Percentiles rank a stretch among this genome's conserved stretches.
Conservation (phyloP, 768 basidiomycete species). For the Clitopilus hobsonii region DNA sequence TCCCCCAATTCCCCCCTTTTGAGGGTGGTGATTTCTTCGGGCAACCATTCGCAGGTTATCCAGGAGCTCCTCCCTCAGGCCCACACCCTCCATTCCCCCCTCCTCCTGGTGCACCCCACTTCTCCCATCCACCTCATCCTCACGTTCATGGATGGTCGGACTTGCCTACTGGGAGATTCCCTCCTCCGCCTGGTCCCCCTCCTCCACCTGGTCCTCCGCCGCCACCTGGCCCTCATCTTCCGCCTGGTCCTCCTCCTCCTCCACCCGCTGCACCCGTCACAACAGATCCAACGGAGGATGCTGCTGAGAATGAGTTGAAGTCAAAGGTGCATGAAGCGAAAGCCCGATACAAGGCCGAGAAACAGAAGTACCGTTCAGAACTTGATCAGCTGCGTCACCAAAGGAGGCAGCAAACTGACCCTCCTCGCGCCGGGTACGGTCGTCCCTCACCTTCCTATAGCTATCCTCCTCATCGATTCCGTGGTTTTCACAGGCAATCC, state of each 20-base stretch:
- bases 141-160: background rate
- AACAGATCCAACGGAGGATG: constrained; percentile 12
- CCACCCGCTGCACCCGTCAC: constrained; percentile 3
- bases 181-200: constrained; percentile 14
- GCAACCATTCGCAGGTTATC: constrained; percentile 13
- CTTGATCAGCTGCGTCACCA: constrained; percentile 44
- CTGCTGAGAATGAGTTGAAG: constrained; percentile 30
- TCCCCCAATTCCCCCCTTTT: constrained; percentile 12
- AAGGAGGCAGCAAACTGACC: constrained; percentile 17
- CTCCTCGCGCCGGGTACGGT: constrained; percentile 7
- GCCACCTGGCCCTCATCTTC: constrained; percentile 9
- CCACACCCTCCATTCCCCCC: constrained; percentile 9
- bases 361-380: constrained; percentile 62
- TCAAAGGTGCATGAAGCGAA: constrained; percentile 64
- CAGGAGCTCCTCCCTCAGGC: constrained; percentile 7
- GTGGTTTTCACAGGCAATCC: background rate
- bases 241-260: constrained; percentile 12
- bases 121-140: constrained; percentile 14
- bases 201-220: constrained; percentile 15
- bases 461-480: background rate
- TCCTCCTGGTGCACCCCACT: constrained; percentile 12
- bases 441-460: background rate
- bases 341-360: constrained; percentile 59
- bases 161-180: too few species aligned
- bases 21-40: constrained; percentile 4